Evolutionary conservation across 148 eudicot species (phyloP).

Genomic region (Suaeda aralocaspica): DNA sequence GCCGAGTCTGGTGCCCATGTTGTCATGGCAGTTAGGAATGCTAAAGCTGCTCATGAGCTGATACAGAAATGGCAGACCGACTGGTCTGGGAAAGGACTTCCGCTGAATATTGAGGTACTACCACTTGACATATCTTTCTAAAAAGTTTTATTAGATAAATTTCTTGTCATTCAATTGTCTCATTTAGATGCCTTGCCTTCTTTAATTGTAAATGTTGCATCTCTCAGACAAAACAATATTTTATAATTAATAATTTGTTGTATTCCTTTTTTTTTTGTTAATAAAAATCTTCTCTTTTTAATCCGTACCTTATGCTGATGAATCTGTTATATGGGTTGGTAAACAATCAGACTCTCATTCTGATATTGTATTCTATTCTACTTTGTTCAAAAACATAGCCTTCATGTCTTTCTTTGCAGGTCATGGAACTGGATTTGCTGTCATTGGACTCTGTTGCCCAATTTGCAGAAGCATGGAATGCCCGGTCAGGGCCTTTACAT

Average conservation of each 20-base stretch:
- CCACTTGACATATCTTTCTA: not conserved
- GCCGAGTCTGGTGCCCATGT: constrained; percentile 97
- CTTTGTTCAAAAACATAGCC: constrained; percentile 5
- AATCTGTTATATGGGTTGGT: not conserved
- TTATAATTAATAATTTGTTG: too few relatives aligned
- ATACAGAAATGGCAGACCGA: constrained; percentile 79
- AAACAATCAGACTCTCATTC: constrained; percentile 2
- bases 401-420: constrained; percentile 39
- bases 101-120: constrained; percentile 87
- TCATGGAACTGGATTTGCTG: constrained; percentile 87
- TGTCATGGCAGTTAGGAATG: constrained; percentile 91
- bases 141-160: not conserved
- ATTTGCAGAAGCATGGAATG: constrained; percentile 93
- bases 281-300: not conserved
- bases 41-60: constrained; percentile 70
- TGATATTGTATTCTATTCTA: not conserved
- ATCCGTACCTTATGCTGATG: not conserved
- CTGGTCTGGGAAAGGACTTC: constrained; percentile 85
- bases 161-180: not conserved
- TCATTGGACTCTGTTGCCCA: constrained; percentile 79
- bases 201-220: not conserved
- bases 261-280: not conserved
- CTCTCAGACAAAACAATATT: not conserved
- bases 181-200: not conserved
- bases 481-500: constrained; percentile 72